A percentile compares a stretch with the other conserved stretches of the same genome.
Conservation (phyloP, 1,284 basidiomycete genomes). For the Microstroma glucosiphilum region DNA sequence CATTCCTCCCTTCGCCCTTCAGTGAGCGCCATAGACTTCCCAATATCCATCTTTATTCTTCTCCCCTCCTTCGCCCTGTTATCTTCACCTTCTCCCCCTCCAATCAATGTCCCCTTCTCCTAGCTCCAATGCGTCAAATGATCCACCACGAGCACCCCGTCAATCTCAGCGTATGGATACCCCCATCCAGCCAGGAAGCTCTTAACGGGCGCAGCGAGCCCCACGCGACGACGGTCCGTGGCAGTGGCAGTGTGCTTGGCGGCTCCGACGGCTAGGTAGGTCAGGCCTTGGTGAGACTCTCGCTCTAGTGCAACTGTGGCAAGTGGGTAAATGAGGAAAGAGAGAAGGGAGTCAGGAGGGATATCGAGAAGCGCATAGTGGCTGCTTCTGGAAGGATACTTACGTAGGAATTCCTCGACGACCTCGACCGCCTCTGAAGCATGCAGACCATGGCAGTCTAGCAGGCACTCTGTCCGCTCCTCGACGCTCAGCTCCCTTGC, state of each 20-base stretch:
- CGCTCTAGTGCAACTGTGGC: slow-evolving; percentile 60
- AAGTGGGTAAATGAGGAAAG: too few species aligned
- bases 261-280: slow-evolving; percentile 82
- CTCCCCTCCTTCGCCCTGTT: too few species aligned
- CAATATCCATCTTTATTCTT: too few species aligned
- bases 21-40: too few species aligned
- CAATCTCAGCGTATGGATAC: slow-evolving; percentile 1
- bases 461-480: slow-evolving; percentile 61
- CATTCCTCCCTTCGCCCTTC: too few species aligned
- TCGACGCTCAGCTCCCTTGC: slow-evolving; percentile 61
- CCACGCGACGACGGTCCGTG: slow-evolving; percentile 68
- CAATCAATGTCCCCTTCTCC: too few species aligned
- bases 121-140: neutral
- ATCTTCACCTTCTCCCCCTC: too few species aligned
- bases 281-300: slow-evolving; percentile 63
- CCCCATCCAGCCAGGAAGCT: slow-evolving; percentile 80
- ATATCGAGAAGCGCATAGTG: too few species aligned
- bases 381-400: too few species aligned
- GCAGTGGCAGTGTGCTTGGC: slow-evolving; percentile 90
- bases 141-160: slow-evolving; percentile 5
- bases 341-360: too few species aligned
- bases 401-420: slow-evolving; percentile 73
- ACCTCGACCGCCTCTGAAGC: slow-evolving; percentile 85
- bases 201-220: slow-evolving; percentile 74
- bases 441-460: slow-evolving; percentile 60